Base-by-base conservation (phyloP, 2,329 filamentous ascomycete genomes). In the Botryotinia narcissicola region DNA sequence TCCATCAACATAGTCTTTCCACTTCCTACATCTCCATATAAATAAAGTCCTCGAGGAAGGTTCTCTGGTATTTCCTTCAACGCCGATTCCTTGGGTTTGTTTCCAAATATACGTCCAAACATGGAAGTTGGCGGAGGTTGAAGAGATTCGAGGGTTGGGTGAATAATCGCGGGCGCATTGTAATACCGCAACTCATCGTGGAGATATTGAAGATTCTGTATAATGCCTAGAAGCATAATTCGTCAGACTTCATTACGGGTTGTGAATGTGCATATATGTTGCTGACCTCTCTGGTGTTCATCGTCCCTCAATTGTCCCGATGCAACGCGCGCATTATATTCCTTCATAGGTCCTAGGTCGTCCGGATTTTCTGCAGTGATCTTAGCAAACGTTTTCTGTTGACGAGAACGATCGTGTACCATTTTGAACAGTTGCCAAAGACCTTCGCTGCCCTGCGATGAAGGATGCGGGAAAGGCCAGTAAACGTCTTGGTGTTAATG, bases 1-100 rank as follows among this genome's bases (percentile, higher is more conserved):
- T 99, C 95, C 96, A 99, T 99, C 81, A 99, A 86, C 96, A 99
- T 99, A 3, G 96, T 99, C 87, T 99, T 99, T 75, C 96, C 96
- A 79, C 94, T 97, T 59, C 96, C 96, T 3, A 99, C 96, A 81
- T 99, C 96, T 74, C 96, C 96, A 80, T 93, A 98, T 82, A 99
- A 92, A 83, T 99, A 99, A 46, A 99, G 84, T 0, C 96, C 96
- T 77, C 93, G 92, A 0, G 96, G 96, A 1, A 98, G 85, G 76
- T 91, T 87, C n/a, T 87, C 83, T 0, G 94, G 90, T 35, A 97
- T 92, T 5, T 85, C 82, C 74, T 84, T 80, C 8, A 77, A 82
- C 75, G 73, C 82, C 73, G 78, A 83, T 77, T 78, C 82, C 76
- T 78, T 81, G 74, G 78, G 73, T 42, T 66, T 69, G 20, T 84